Base-by-base conservation (phyloP, 768 basidiomycete genomes). In the Holtermanniella nyarrowii region DNA sequence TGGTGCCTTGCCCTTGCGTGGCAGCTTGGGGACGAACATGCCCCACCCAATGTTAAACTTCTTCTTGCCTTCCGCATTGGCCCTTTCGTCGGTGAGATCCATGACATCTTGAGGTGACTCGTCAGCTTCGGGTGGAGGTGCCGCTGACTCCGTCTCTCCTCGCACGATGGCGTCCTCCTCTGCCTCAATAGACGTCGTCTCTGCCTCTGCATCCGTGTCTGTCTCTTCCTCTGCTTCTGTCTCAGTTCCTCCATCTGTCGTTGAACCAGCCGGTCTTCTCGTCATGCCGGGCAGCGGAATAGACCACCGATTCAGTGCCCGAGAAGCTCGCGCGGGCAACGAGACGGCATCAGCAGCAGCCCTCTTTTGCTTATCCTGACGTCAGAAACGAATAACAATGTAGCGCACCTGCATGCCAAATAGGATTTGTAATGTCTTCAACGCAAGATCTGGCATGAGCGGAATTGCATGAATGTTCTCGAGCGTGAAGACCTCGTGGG, bases 401-500 rank as follows among this genome's bases (percentile, higher is more conserved):
- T n/a, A n/a, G n/a, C n/a, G n/a, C n/a, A n/a, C n/a, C n/a, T 58
- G 58, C 21, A 59, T 26, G 11, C 42, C 42, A 2, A 42, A 21
- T 3, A 63, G 43, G 16, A 27, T 7, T 24, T 54, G 39, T 7
- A 59, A 16, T 7, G 55, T 41, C 18, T 53, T 57, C 12, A 26
- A 12, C 13, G 63, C 60, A 20, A 57, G 40, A 7, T 59, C 61
- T 10, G 44, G 48, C 13, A 40, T 45, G 1, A 69, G 44, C 0
- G 68, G 65, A 7, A 69, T 55, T 4, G 65, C 47, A 54, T 69
- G 62, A 5, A 69, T 57, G 45, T 63, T 55, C 18, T 51, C 46
- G 14, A 69, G 46, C 7, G 56, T 55, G 42, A 49, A 59, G 0
- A 67, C 63, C 44, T 58, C 51, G 42, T 60, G 57, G 43, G 26